Base-by-base conservation (phyloP, 2,329 filamentous ascomycete species). In the Trichocomaceae sp. region DNA sequence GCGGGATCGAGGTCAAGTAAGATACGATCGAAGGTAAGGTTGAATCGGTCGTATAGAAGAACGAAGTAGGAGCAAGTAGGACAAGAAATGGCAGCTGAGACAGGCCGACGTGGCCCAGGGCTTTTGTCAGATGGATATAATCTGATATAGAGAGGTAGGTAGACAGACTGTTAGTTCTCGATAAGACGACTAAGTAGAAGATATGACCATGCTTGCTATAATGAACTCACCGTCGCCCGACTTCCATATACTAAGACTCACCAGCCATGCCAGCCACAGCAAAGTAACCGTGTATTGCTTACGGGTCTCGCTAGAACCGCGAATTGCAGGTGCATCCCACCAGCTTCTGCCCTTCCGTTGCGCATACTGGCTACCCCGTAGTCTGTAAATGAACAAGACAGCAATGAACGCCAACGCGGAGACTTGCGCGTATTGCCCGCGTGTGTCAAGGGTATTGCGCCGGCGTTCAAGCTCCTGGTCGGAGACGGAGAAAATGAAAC, bases 101-200 rank as follows among this genome's bases (percentile, higher is more conserved):
- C 5, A 81, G 74, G 20, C 73, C 80, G 49, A 84, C 74, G 47
- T 81, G 80, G 17, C 79, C 82, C 52, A 85, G 75, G 5, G 82
- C 77, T 68, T 83, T 84, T 22, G 83, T 84, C 22, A 85, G 69
- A 64, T 85, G 83, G 29, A 84, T 72, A 55, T 84, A 85, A 65
- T 85, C 82, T 83, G 31, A n/a, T n/a, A n/a, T n/a, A n/a, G n/a
- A n/a, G n/a, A n/a, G n/a, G n/a, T n/a, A n/a, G n/a, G n/a, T n/a
- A n/a, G n/a, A 15, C 23, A 20, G 15, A n/a, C 10, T 6, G 23
- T n/a, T 41, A 39, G 13, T 35, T 12, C 12, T 9, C 12, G 29
- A 33, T 9, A 9, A 33, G 8, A 33, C n/a, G n/a, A n/a, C n/a
- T n/a, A n/a, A 33, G 10, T 5, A 33, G 7, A 33, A 10, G 29